A percentile compares a stretch with the other conserved stretches of the same genome.
Conservation (phyloP, 2,329 filamentous ascomycete genomes). For the Catunica adiposa region DNA sequence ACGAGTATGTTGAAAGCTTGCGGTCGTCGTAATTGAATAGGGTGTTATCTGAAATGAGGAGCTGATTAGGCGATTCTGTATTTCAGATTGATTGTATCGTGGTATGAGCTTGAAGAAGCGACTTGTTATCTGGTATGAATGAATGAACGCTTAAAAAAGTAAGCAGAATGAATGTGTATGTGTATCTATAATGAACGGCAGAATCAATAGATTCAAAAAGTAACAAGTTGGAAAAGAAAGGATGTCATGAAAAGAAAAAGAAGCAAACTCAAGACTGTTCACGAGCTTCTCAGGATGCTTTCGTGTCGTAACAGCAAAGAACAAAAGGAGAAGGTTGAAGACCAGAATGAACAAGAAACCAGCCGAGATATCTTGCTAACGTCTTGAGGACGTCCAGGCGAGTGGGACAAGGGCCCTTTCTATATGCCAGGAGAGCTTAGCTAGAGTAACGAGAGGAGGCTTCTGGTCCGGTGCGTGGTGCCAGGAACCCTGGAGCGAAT, state of each 20-base stretch:
- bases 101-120: no score
- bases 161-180: no score
- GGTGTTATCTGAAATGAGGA: no score
- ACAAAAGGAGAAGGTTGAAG: neutral
- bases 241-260: neutral
- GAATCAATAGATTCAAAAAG: neutral
- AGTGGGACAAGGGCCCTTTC: slow-evolving; percentile 6
- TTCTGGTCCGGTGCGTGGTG: neutral
- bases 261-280: neutral
- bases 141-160: no score
- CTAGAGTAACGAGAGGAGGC: neutral
- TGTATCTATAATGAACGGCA: no score
- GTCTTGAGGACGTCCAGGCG: neutral
- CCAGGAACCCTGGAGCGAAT: neutral
- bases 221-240: neutral
- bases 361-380: neutral
- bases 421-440: neutral
- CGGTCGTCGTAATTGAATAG: no score
- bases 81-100: no score
- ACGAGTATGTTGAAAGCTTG: no score
- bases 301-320: neutral
- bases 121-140: no score
- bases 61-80: no score
- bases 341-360: neutral
- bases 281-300: neutral